Evolutionary conservation across 768 basidiomycete species (phyloP).

Genomic region (Mycena crocata): DNA sequence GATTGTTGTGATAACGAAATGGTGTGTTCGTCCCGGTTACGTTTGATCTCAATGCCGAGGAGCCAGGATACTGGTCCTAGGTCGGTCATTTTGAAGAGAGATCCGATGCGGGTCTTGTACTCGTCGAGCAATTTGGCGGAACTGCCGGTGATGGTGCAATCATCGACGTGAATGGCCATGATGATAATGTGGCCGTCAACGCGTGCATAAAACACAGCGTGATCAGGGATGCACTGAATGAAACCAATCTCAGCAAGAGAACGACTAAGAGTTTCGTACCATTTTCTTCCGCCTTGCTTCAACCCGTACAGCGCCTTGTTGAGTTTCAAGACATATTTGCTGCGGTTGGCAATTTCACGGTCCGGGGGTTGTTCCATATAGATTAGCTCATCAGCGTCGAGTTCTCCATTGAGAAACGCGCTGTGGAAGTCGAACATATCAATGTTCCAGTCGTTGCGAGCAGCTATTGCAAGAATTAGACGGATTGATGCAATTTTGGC

Average conservation of each 20-base stretch:
- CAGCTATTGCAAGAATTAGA: constrained; percentile 45
- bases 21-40: not conserved
- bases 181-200: not conserved
- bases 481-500: constrained; percentile 39
- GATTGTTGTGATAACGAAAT: constrained; percentile 12
- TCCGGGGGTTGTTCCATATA: constrained; percentile 49
- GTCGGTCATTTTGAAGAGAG: not conserved
- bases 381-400: constrained; percentile 37
- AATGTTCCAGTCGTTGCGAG: constrained; percentile 33
- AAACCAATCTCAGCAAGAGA: not conserved
- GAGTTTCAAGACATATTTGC: constrained; percentile 26
- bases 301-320: constrained; percentile 37
- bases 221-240: constrained; percentile 2
- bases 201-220: constrained; percentile 4
- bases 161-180: constrained; percentile 13
- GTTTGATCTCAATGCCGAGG: constrained; percentile 14
- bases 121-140: not conserved
- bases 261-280: constrained; percentile 1
- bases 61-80: constrained; percentile 1
- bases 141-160: constrained; percentile 11
- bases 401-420: constrained; percentile 38
- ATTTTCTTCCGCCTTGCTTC: constrained; percentile 1
- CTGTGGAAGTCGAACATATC: constrained; percentile 28
- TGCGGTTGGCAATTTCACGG: constrained; percentile 17
- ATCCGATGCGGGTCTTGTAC: constrained; percentile 3